Evolutionary conservation across 179 eudicot species (phyloP), one percentile per base, ranked within the genome.

Genomic region (Spergularia azorica): DNA sequence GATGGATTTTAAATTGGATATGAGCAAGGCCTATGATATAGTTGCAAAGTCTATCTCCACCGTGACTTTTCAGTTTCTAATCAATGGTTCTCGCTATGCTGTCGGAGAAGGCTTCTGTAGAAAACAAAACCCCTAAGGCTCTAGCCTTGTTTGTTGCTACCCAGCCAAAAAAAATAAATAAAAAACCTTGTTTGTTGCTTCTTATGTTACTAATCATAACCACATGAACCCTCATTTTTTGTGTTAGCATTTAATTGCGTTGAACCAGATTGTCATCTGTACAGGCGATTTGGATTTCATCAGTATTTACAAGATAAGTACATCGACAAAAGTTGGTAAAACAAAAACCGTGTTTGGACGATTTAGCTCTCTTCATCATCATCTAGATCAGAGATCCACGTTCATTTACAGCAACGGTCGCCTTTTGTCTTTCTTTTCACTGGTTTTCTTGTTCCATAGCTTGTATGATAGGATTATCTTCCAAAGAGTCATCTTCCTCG

Each of bases 381-480:
- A 20, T 83, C 67, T 18, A 72, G 32, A 26, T 26, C 32, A 2
- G 32, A 26, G 32, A 26, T 26, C 32, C 32, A 26, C 32, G 2
- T 26, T 26, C 62, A 48, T 62, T 39, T 66, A 18, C 72, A 41
- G 32, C 7, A 13, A 71, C 20, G 63, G 15, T 6, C 15, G 15
- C 58, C 32, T 9, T 9, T 9, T 20, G 20, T 14, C 63, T 26
- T 17, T 8, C 55, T 5, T 70, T 55, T 75, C 32, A 88, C 63
- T 74, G 75, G 61, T 83, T 81, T 55, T 90, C 91, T 71, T 86
- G 66, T 75, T 73, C 87, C 83, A 86, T 71, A 55, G 92, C 90
- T 38, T 86, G 84, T 56, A 84, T 60, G 50, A 89, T 77, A 8
- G 90, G 91, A 80, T 89, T 85, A 66, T 87, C 86, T 50, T 84